A percentile compares a stretch with the other conserved stretches of the same genome.
These are phyloP conservation scores for Corchorus olitorius DNA, from an alignment of 345 rosid genomes.

Conservation along the genomic window DNA sequence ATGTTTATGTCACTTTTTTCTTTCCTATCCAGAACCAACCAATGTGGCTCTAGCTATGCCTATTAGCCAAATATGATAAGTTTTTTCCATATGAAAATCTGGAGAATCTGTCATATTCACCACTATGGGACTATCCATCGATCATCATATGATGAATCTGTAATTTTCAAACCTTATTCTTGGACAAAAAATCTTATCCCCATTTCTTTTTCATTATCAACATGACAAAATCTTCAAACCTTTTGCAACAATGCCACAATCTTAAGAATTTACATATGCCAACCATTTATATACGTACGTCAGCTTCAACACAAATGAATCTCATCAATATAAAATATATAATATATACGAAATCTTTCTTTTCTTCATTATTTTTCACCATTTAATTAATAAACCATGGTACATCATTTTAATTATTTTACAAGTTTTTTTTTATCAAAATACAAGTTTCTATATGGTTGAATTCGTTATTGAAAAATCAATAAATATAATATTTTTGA, in stretches of 20 bases:
- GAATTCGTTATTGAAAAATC: too few relatives aligned
- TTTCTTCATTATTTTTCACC: too few relatives aligned
- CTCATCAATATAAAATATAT: too few relatives aligned
- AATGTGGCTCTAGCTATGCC: neutral
- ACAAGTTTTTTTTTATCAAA: too few relatives aligned
- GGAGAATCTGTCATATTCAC: slow-evolving; percentile 2
- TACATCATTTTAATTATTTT: too few relatives aligned
- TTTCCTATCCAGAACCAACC: slow-evolving; percentile 4
- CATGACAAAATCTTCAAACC: neutral
- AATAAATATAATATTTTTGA: too few relatives aligned
- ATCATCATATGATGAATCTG: neutral
- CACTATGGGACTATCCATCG: neutral
- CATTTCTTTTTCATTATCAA: neutral
- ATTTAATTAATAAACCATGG: too few relatives aligned
- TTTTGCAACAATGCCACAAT: slow-evolving; percentile 4
- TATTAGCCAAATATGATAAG: neutral
- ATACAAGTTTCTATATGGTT: too few relatives aligned
- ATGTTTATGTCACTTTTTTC: neutral
- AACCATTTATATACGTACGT: too few relatives aligned
- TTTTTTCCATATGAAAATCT: neutral
- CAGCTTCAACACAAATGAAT: too few relatives aligned
- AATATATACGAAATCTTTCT: too few relatives aligned
- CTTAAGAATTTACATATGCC: neutral
- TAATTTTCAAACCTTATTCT: neutral
- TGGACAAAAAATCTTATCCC: neutral